Evolutionary conservation across 306 rosid species (phyloP), one percentile per base, ranked within the genome.

Genomic region (Herpetospermum pedunculosum): DNA sequence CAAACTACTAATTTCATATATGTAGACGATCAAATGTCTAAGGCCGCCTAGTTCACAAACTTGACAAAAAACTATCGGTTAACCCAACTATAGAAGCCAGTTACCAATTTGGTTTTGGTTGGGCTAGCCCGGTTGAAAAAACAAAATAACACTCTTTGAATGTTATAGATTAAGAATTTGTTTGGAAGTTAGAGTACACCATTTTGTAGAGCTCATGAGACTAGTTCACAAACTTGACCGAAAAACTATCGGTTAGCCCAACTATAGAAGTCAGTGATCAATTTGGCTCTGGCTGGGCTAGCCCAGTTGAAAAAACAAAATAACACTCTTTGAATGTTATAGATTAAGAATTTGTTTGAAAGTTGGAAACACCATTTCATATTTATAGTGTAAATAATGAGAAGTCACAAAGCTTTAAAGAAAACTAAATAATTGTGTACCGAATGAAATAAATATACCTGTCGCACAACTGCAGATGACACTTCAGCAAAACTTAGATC

Each of bases 381-480:
- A 18, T 63, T 18, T 8, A 1, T 19, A 8, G 16, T 62, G 16
- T n/a, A n/a, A 15, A 59, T 18, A 18, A 32, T 59, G 13, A 59
- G 23, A 59, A 59, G 68, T 59, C 13, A 8, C 68, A 32, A 32
- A 7, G 14, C 14, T 16, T 23, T 10, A 38, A 0, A 34, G 44
- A 23, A 21, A 52, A 54, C 60, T 54, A 54, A 60, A 32, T 60
- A 60, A 34, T 60, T 37, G 46, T 10, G 14, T 4, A 63, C 11
- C 8, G 25, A 1, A 63, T 63, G 10, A 8, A 69, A 46, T 1
- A 4, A 25, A 77, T 85, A 32, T 21, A 90, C 97, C 82, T 92
- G 96, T 18, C 85, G 84, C 40, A 90, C 96, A 40, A 88, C 97
- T 6, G 93, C 96, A 4, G 93, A 78, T 5, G 98, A 86, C 26